Evolutionary conservation across 176 grass and related monocot species (phyloP), one percentile per base, ranked within the genome.

Genomic region (Otatea glauca): DNA sequence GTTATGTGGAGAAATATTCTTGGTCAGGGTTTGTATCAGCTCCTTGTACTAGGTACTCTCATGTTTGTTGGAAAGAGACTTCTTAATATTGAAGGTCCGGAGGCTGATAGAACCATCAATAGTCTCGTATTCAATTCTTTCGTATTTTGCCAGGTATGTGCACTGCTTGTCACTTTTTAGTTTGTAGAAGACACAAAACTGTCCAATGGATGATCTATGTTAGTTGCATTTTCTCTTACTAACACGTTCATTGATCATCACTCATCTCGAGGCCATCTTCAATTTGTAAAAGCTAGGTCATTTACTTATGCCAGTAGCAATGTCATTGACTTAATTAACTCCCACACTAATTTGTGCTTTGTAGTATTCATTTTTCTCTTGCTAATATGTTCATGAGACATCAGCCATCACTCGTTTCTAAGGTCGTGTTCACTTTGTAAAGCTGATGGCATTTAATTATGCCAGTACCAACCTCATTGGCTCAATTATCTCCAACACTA

Each of bases 1-100:
- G 76, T 84, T 11, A 97, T 97, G 95, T 97, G 95, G 95, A 92
- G 92, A 84, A 97, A 94, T 89, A 97, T 97, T 81, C 47, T 97
- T 78, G 95, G 95, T 8, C 96, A 98, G 70, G 79, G 82, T 78
- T 89, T 95, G 32, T 98, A 93, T 66, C 96, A 98, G 83, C 83
- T 98, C 74, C 37, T 95, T 75, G 82, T 91, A 9, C 83, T 98
- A 44, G 91, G 89, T 42, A 81, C 78, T 66, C 93, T 98, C 76
- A 89, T 92, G 88, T 85, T 92, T 81, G 10, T n/a, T 63, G 96
- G 93, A 44, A 95, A 93, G 78, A 76, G 72, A 70, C 50, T 95
- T 17, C 79, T 98, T 75, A 84, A 83, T 72, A 85, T 89, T 61
- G 37, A 86, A 50, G 87, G 91, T 78, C 68, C 63, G 13, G 9